Conservation (phyloP, 1,139 yeast genomes). For the Hemisphaericaspora xylofermentans region DNA sequence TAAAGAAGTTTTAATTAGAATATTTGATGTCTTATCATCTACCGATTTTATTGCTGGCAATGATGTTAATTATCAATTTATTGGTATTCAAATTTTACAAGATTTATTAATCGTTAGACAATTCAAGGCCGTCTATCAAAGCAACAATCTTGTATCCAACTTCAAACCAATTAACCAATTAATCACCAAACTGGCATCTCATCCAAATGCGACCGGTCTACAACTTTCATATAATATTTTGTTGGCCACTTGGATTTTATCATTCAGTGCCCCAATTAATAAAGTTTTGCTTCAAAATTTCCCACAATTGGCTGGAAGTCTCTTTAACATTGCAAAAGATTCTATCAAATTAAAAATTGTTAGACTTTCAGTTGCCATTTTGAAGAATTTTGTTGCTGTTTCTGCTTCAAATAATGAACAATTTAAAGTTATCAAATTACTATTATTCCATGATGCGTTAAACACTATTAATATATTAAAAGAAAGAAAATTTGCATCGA, state of each 20-base stretch:
- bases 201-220: constrained; percentile 58
- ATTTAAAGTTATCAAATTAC: constrained; percentile 60
- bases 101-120: constrained; percentile 58
- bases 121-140: constrained; percentile 62
- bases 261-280: constrained; percentile 64
- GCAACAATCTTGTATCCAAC: constrained; percentile 44
- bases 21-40: constrained; percentile 44
- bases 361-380: constrained; percentile 72
- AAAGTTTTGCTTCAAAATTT: constrained; percentile 53
- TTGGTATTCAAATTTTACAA: constrained; percentile 67
- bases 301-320: constrained; percentile 57
- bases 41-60: constrained; percentile 44
- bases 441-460: constrained; percentile 76
- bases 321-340: constrained; percentile 55
- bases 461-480: constrained; percentile 65
- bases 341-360: constrained; percentile 92
- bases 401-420: constrained; percentile 30
- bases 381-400: constrained; percentile 56
- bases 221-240: constrained; percentile 84
- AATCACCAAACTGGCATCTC: constrained; percentile 32
- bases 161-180: constrained; percentile 53
- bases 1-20: constrained; percentile 37
- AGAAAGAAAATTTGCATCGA: constrained; percentile 82
- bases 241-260: constrained; percentile 78
- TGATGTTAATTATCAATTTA: constrained; percentile 55